Conservation (phyloP, 805 yeast genomes). For the Starmerella powellii region DNA sequence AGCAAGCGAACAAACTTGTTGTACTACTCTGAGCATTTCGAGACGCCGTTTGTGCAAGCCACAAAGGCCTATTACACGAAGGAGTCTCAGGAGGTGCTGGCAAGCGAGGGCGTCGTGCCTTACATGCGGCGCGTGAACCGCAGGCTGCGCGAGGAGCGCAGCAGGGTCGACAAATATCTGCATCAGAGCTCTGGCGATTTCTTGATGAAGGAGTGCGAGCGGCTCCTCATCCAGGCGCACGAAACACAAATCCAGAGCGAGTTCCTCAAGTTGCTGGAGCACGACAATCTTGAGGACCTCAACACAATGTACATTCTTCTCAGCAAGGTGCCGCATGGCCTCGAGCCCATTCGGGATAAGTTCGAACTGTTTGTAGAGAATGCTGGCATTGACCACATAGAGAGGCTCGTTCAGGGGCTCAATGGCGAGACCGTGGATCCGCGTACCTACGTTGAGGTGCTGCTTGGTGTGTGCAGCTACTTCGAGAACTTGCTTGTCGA, state of each 20-base stretch:
- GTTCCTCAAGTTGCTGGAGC: conserved; percentile 61
- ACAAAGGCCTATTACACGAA: conserved; percentile 43
- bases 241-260: conserved; percentile 65
- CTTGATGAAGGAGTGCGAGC: conserved; percentile 62
- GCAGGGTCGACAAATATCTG: conserved; percentile 62
- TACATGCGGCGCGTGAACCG: conserved; percentile 78
- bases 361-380: conserved; percentile 62
- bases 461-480: conserved; percentile 56
- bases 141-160: conserved; percentile 71
- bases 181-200: conserved; percentile 76
- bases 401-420: conserved; percentile 48
- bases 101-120: conserved; percentile 72
- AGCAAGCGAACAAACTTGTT: conserved; percentile 71
- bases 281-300: conserved; percentile 58
- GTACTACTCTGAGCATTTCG: conserved; percentile 72
- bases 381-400: conserved; percentile 51
- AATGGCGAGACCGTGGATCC: conserved; percentile 43
- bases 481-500: conserved; percentile 51
- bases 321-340: conserved; percentile 64
- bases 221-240: conserved; percentile 66
- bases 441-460: conserved; percentile 62
- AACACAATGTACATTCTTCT: conserved; percentile 65
- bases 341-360: conserved; percentile 61
- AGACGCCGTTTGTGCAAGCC: conserved; percentile 57
- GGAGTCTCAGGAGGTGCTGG: conserved; percentile 57